Base-by-base conservation (phyloP, 257 asterid genomes). In the Solanum chiquidenum region DNA sequence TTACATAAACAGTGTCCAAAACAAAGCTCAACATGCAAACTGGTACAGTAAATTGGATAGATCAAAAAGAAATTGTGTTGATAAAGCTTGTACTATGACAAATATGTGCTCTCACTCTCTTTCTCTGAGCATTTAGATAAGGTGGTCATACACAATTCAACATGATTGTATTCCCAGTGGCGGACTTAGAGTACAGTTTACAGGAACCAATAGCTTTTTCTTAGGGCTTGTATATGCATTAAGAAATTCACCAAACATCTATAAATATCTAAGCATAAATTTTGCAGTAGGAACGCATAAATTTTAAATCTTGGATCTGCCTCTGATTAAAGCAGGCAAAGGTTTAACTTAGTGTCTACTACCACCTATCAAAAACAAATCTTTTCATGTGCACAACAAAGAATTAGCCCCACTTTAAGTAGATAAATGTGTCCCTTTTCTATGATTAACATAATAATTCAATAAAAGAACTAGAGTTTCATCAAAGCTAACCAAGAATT, bases 401-500 rank as follows among this genome's bases (percentile, higher is more conserved):
- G 62, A 44, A 44, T 25, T 27, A 77, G 21, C 46, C 21, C 14
- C 25, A 42, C 62, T 44, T 37, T 23, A 37, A 77, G n/a, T 77
- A 44, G 9, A 38, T 3, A 76, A 40, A 76, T 76, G 60, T 21
- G 10, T 40, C 64, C 20, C 9, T 16, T 74, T 35, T 27, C 64
- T 25, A 44, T 42, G 64, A 2, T 29, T 79, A 79, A 49, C 42
- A 29, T 29, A 82, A 46, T 27, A 80, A 82, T 82, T 49, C 20
- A 82, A 82, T 3, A 79, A 33, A 76, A 75, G 74, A 42, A 44
- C 12, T 9, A 21, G 35, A n/a, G 83, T 34, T 14, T 44, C 40
- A 77, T 84, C 16, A 37, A 6, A 4, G 85, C 82, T 29, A 12
- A 92, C 93, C 88, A 87, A 83, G 90, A 92, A 92, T 62, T 92